Conservation (phyloP, 441 rosid species). For the Pelargonium exstipulatum region DNA sequence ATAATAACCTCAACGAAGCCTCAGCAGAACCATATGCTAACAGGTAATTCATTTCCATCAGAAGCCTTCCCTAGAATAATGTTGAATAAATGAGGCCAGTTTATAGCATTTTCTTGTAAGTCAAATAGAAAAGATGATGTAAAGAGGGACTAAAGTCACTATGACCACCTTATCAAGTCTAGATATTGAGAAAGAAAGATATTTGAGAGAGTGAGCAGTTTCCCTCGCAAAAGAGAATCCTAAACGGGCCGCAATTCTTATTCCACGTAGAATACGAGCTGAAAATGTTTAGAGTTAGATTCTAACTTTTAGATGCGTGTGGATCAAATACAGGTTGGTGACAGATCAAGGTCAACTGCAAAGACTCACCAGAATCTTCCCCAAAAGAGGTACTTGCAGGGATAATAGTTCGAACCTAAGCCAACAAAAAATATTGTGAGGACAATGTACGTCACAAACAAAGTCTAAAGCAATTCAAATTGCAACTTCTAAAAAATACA, state of each 20-base stretch:
- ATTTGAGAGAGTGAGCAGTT: slow-evolving; percentile 61
- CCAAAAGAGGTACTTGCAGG: slow-evolving; percentile 68
- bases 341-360: slow-evolving; percentile 6
- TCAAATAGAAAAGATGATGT: slow-evolving; percentile 9
- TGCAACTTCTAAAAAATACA: slow-evolving; percentile 34
- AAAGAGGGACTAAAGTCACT: slow-evolving; percentile 12
- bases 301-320: not conserved
- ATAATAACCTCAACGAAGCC: slow-evolving; percentile 70
- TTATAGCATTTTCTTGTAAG: slow-evolving; percentile 14
- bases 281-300: slow-evolving; percentile 23
- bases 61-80: slow-evolving; percentile 60
- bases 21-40: slow-evolving; percentile 90
- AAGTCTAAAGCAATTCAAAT: slow-evolving; percentile 16
- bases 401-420: slow-evolving; percentile 69
- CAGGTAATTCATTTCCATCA: slow-evolving; percentile 96
- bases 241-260: slow-evolving; percentile 81
- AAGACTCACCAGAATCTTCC: slow-evolving; percentile 71
- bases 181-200: slow-evolving; percentile 41
- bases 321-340: not conserved
- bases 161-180: slow-evolving; percentile 72
- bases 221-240: slow-evolving; percentile 72
- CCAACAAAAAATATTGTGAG: slow-evolving; percentile 23
- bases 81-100: slow-evolving; percentile 12
- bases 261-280: slow-evolving; percentile 91
- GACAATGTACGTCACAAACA: slow-evolving; percentile 14